phyloP scores from a whole-genome alignment of 768 basidiomycete species.

The Mrakia gelida region DNA sequence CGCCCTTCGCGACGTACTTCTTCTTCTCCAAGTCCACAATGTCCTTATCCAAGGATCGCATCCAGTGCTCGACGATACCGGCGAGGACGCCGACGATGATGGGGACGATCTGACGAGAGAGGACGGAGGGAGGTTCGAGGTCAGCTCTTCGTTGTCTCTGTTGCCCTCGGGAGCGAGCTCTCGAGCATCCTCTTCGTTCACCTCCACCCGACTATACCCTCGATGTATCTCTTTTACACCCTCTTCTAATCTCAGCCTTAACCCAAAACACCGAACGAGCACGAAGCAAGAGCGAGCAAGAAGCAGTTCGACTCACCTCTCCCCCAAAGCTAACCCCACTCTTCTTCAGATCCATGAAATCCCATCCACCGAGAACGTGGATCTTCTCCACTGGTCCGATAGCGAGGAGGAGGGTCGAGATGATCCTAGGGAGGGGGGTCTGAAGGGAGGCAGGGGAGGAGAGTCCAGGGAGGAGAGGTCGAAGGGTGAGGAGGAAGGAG shows the following conservation, averaged over 20 bases:
- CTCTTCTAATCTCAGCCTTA: background rate
- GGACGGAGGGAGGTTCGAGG: background rate
- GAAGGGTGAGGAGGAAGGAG: slow-evolving; percentile 16
- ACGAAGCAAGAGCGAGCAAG: too few species aligned
- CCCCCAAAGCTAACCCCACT: background rate
- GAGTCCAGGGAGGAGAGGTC: background rate
- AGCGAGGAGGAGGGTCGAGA: background rate
- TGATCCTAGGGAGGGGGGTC: background rate
- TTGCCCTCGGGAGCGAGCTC: too few species aligned
- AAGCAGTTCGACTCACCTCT: background rate
- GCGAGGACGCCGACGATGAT: background rate
- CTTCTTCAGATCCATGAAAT: background rate
- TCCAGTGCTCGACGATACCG: background rate
- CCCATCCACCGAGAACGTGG: background rate
- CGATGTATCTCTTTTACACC: too few species aligned
- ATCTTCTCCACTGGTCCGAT: slow-evolving; percentile 7
- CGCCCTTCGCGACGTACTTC: background rate
- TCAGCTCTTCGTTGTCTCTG: background rate
- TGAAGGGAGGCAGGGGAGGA: background rate
- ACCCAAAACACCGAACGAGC: background rate
- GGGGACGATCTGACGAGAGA: background rate
- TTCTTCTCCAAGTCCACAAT: background rate
- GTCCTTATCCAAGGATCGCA: background rate
- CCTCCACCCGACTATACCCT: too few species aligned
- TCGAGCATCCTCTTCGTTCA: background rate